Evolutionary conservation across 2,329 filamentous ascomycete genomes (phyloP), one percentile per base, ranked within the genome.

Genomic region (Arthrinium puccinioides): DNA sequence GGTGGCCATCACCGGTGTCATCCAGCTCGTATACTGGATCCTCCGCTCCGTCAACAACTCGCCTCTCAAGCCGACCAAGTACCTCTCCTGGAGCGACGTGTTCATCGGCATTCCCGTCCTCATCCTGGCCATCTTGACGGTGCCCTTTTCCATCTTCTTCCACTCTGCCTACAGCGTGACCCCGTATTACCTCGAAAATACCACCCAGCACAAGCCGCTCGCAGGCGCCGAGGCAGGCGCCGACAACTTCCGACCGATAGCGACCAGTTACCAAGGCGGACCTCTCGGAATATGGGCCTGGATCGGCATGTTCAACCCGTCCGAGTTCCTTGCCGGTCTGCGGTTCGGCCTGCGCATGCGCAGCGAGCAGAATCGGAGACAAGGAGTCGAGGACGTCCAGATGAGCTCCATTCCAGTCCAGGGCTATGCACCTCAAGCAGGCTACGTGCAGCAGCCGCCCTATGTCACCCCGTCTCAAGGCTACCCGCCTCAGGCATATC

Each of bases 111-210:
- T 52, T 4, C 49, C 47, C 9, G 37, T 44, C 3, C 37, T 51
- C 13, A 14, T 49, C 26, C 39, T 44, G 3, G 37, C 43, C 14
- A 23, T 42, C 21, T 44, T 49, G 34, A 41, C 49, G 10, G 43
- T 48, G 20, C 29, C 47, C 5, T 52, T 52, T 37, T 40, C 46
- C 9, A 13, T 49, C 9, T 47, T 50, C 44, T 51, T 50, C 40
- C 45, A 51, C 40, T 48, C 44, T 28, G 46, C 49, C 6, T 52
- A 51, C 37, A 45, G 44, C 29, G 43, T 46, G 13, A 39, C 40
- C 31, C 40, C 47, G 18, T 52, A 52, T 42, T 31, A 19, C 14
- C 27, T 39, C 18, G 31, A 23, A 15, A 26, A 26, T 4, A 34
- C 40, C 5, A 32, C 21, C 9, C 15, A 9, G 6, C 36, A 34